A percentile compares a stretch with the other conserved stretches of the same genome.
Conservation (phyloP, 345 rosid species). For the Excoecaria agallocha region DNA sequence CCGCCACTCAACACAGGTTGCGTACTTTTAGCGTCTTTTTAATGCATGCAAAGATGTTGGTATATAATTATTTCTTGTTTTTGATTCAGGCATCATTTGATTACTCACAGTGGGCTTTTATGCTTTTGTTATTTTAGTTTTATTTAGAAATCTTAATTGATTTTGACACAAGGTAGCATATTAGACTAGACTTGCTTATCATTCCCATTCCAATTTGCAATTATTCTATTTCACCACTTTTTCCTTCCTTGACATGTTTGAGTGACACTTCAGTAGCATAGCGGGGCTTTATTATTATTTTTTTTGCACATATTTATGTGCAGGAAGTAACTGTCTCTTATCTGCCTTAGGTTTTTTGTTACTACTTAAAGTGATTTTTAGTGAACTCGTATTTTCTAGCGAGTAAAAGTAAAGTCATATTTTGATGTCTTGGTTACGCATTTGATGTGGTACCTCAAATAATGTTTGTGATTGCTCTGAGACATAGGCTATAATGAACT, state of each 20-base stretch:
- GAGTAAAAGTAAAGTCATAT: background rate
- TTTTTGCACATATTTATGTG: background rate
- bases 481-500: slow-evolving; percentile 77
- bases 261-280: background rate
- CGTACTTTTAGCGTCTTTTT: background rate
- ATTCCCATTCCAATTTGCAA: background rate
- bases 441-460: background rate
- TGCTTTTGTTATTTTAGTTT: background rate
- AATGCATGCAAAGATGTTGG: background rate
- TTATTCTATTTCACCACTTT: background rate
- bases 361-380: background rate
- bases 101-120: background rate
- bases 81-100: background rate
- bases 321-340: background rate
- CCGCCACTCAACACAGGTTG: background rate
- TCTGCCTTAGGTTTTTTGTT: background rate
- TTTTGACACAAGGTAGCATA: background rate
- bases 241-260: background rate
- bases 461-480: slow-evolving; percentile 9
- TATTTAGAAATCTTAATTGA: background rate
- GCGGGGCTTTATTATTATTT: background rate
- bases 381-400: background rate
- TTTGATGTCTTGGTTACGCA: background rate
- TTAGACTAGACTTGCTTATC: background rate
- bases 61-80: background rate